These are phyloP conservation scores for Quercus rubra DNA, from an alignment of 306 rosid species.

Conservation along the genomic window DNA sequence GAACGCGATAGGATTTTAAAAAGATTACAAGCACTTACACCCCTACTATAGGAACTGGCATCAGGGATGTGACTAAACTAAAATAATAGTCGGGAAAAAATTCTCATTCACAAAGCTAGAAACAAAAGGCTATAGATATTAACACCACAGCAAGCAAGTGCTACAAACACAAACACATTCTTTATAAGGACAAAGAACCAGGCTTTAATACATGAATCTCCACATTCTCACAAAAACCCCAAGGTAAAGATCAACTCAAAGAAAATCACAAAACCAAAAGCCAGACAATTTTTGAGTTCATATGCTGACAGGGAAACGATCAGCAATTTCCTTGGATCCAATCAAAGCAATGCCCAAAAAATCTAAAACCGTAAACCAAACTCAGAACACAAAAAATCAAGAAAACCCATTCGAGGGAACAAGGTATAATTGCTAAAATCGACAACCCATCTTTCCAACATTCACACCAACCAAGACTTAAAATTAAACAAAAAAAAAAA, in stretches of 20 bases:
- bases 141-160: neutral
- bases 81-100: neutral
- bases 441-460: neutral
- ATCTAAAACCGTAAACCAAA: conserved; percentile 49
- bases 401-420: conserved; percentile 19
- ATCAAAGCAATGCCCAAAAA: conserved; percentile 25
- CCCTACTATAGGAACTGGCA: neutral
- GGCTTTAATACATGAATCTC: conserved; percentile 1
- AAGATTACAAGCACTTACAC: neutral
- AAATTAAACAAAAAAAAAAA: neutral
- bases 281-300: neutral
- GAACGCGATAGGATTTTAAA: neutral
- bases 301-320: neutral
- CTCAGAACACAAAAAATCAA: conserved; percentile 8
- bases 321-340: conserved; percentile 22
- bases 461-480: neutral
- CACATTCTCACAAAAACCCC: conserved; percentile 7
- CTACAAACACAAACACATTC: conserved; percentile 8
- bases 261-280: conserved; percentile 2
- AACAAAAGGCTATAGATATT: neutral
- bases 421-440: conserved; percentile 2
- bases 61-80: neutral
- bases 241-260: neutral
- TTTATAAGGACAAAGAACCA: conserved; percentile 7
- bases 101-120: neutral